These are phyloP conservation scores for Lupinus albus DNA, from an alignment of 306 rosid genomes.

Conservation along the genomic window DNA sequence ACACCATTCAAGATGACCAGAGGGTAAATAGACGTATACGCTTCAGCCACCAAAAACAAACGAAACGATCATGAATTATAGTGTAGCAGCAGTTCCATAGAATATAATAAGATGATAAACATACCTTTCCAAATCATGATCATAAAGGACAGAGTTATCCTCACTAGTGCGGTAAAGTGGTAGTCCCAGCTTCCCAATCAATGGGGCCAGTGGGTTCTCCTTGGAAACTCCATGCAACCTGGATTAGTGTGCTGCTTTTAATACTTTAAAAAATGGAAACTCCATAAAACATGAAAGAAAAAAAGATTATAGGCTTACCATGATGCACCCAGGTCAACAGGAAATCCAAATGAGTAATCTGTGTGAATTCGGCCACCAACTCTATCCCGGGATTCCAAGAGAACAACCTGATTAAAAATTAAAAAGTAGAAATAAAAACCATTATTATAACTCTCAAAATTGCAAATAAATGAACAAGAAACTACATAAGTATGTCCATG, in stretches of 20 bases:
- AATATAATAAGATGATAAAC: conserved; percentile 19
- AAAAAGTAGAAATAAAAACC: background rate
- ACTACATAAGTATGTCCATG: background rate
- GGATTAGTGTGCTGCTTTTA: conserved; percentile 27
- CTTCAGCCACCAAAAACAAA: background rate
- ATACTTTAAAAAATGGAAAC: background rate
- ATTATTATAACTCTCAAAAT: conserved; percentile 9
- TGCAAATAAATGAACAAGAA: background rate
- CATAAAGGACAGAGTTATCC: conserved; percentile 95
- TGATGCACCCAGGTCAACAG: conserved; percentile 94
- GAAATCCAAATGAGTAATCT: conserved; percentile 94
- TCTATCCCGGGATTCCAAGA: conserved; percentile 86
- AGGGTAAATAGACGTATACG: conserved; percentile 1
- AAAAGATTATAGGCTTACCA: conserved; percentile 53
- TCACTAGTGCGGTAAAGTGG: conserved; percentile 95
- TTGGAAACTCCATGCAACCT: conserved; percentile 98
- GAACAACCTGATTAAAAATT: conserved; percentile 63
- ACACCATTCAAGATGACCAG: conserved; percentile 10
- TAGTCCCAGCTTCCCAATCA: conserved; percentile 88
- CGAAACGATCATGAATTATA: conserved; percentile 3
- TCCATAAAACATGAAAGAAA: background rate
- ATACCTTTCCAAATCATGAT: conserved; percentile 96
- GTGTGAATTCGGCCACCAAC: conserved; percentile 93
- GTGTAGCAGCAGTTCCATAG: conserved; percentile 17
- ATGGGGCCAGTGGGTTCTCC: conserved; percentile 93